Evolutionary conservation across 1,284 basidiomycete species (phyloP), one percentile per base, ranked within the genome.

Genomic region (Acaromyces ingoldii): DNA sequence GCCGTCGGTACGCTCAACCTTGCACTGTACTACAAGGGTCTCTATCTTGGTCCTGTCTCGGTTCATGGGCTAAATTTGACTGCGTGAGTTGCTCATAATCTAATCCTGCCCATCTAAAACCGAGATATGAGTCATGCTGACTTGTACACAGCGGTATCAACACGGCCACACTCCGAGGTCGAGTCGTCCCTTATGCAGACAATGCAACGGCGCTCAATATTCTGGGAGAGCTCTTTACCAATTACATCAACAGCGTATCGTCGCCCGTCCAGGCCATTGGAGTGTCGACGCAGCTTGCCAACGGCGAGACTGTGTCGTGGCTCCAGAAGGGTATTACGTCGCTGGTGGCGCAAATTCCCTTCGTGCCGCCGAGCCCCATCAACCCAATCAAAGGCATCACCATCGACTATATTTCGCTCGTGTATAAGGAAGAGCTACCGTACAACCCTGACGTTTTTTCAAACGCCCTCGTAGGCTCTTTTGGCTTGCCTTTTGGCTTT

Each of bases 401-500:
- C 15, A 87, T 89, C 50, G 84, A 83, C 31, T 80, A 81, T 53
- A 75, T 89, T 58, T 81, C 78, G 28, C 79, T 89, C 26, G 74
- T 76, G 4, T 89, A 87, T 73, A 80, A 79, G 4, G 71, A 79
- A 51, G 71, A 78, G n/a, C 76, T 76, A 1, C 81, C 85, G 29
- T 88, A 84, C 82, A 75, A 77, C 19, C 87, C 86, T 0, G 74
- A 75, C 26, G 77, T 82, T 6, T 79, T 81, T 53, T 86, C 84
- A 61, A 79, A 81, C 59, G 79, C 81, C 10, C 80, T 88, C 19
- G 79, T 80, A 26, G 87, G 85, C 11, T 74, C 73, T 33, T 78
- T 89, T 59, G 85, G 80, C 55, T 75, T 89, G 49, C 87, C 87
- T 28, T 89, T 89, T 62, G 87, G 87, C n/a, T 88, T 89, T 76